Conservation (phyloP, 805 yeast genomes). For the Grigorovia humatica region DNA sequence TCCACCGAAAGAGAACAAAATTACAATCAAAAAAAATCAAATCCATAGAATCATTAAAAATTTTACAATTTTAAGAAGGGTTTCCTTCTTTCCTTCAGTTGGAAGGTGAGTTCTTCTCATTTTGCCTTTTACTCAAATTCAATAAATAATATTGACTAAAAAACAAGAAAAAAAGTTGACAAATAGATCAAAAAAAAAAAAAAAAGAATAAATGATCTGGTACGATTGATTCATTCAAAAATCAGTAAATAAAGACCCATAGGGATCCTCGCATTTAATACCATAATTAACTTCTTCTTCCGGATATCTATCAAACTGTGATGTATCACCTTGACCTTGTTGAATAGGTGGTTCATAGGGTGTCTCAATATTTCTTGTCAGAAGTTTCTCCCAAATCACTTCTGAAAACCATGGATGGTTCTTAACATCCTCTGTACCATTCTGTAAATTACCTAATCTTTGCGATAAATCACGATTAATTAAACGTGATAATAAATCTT, state of each 20-base stretch:
- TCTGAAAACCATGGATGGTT: constrained; percentile 87
- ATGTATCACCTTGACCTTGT: constrained; percentile 83
- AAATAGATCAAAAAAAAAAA: too few species aligned
- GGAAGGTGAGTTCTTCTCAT: too few species aligned
- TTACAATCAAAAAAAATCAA: too few species aligned
- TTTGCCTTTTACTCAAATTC: too few species aligned
- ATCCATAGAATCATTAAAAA: too few species aligned
- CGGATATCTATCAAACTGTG: constrained; percentile 67
- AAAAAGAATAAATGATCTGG: neutral
- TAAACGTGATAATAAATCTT: constrained; percentile 59
- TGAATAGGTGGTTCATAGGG: constrained; percentile 95
- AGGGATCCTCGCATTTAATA: constrained; percentile 57
- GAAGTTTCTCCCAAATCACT: constrained; percentile 84
- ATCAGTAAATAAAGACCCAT: constrained; percentile 45
- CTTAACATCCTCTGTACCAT: constrained; percentile 78
- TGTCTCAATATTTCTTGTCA: constrained; percentile 81
- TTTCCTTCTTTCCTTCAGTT: too few species aligned
- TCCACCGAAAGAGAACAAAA: too few species aligned
- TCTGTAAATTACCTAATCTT: constrained; percentile 75
- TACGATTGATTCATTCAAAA: constrained; percentile 28
- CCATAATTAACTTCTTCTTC: constrained; percentile 83
- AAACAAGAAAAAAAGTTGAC: too few species aligned
- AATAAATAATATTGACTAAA: too few species aligned
- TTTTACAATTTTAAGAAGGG: too few species aligned
- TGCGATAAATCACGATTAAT: constrained; percentile 78